These are phyloP conservation scores for Neopestalotiopsis clavispora DNA, from an alignment of 2,329 filamentous ascomycete genomes.

Conservation along the genomic window DNA sequence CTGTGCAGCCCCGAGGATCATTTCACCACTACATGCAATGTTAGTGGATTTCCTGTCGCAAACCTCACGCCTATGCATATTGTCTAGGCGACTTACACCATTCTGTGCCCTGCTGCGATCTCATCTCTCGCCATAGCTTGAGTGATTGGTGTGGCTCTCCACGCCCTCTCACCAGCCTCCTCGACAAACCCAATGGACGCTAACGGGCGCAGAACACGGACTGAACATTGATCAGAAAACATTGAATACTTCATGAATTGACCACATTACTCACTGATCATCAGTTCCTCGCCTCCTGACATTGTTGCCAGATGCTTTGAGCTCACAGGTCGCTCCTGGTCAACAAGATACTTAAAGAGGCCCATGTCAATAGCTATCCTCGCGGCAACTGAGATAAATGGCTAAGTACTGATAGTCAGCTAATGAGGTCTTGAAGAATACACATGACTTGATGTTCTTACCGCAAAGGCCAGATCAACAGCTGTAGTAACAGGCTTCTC, in stretches of 20 bases:
- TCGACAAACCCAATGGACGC: slow-evolving; percentile 29
- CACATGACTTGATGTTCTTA: too few species aligned
- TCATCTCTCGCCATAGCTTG: slow-evolving; percentile 31
- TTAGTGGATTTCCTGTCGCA: neutral
- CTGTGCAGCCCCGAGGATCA: neutral
- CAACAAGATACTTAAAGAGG: slow-evolving; percentile 30
- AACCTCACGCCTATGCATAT: neutral
- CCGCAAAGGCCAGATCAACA: too few species aligned
- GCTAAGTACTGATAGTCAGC: neutral
- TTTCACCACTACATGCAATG: neutral
- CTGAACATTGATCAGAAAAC: neutral
- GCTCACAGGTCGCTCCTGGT: slow-evolving; percentile 20
- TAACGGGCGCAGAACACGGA: slow-evolving; percentile 27
- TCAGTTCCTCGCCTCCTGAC: slow-evolving; percentile 30
- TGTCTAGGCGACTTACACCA: slow-evolving; percentile 26
- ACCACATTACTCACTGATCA: slow-evolving; percentile 27
- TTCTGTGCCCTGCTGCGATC: slow-evolving; percentile 31
- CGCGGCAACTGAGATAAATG: slow-evolving; percentile 21
- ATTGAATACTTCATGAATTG: slow-evolving; percentile 10
- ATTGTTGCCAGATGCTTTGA: slow-evolving; percentile 26
- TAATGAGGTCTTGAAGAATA: too few species aligned
- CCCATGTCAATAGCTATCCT: slow-evolving; percentile 29
- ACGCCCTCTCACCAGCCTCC: slow-evolving; percentile 29
- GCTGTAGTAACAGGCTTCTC: too few species aligned
- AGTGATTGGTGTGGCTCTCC: slow-evolving; percentile 30